Conservation (phyloP, 352 stramenopile species). For the Globisporangium sylvaticum region DNA sequence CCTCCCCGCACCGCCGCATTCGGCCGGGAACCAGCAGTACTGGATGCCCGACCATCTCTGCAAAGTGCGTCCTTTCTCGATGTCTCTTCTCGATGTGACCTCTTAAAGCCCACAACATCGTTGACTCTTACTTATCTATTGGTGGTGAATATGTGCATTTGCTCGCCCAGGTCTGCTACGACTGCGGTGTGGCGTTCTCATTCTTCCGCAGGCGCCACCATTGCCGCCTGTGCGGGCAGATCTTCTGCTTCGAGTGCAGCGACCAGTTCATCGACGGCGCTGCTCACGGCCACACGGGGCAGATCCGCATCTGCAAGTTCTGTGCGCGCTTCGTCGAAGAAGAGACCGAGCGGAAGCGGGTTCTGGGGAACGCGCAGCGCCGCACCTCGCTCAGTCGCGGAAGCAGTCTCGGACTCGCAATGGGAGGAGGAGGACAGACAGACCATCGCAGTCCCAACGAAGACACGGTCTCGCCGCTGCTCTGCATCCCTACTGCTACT, state of each 20-base stretch:
- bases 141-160: not conserved
- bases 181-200: slow-evolving; percentile 77
- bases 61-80: slow-evolving; percentile 38
- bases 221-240: slow-evolving; percentile 81
- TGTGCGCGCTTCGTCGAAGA: slow-evolving; percentile 53
- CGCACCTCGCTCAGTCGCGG: slow-evolving; percentile 13
- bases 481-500: not conserved
- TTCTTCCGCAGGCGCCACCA: slow-evolving; percentile 82
- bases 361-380: slow-evolving; percentile 11
- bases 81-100: not conserved
- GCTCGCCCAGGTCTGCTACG: slow-evolving; percentile 63
- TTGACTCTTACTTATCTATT: not conserved
- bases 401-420: not conserved
- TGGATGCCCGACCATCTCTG: slow-evolving; percentile 87
- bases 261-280: slow-evolving; percentile 67
- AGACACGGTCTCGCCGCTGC: slow-evolving; percentile 13
- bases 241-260: slow-evolving; percentile 86
- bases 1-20: slow-evolving; percentile 25
- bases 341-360: slow-evolving; percentile 32
- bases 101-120: not conserved
- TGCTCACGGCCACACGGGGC: slow-evolving; percentile 43
- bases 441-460: slow-evolving; percentile 3
- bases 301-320: slow-evolving; percentile 77
- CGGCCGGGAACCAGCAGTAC: slow-evolving; percentile 57
- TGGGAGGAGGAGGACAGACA: not conserved